phyloP scores from a whole-genome alignment of 495 filamentous ascomycete genomes.

The Daldinia decipiens region DNA sequence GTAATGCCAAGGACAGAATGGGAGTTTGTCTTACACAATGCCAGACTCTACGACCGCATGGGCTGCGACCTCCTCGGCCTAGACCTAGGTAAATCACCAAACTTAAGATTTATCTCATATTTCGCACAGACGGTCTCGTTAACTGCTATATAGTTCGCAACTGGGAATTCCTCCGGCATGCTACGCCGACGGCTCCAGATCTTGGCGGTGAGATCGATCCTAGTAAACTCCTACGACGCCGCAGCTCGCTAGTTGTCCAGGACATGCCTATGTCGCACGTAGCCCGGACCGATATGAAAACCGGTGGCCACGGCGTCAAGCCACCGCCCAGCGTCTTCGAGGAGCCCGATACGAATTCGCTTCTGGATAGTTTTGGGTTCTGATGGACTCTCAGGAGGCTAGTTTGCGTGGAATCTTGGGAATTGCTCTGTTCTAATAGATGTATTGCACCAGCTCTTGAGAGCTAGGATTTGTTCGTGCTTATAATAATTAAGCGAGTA shows the following conservation, averaged over 20 bases:
- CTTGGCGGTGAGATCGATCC: slow-evolving; percentile 66
- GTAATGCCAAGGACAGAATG: slow-evolving; percentile 84
- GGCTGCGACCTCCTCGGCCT: slow-evolving; percentile 94
- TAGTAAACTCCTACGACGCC: slow-evolving; percentile 71
- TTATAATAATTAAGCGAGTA: too few relatives aligned
- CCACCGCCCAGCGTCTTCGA: slow-evolving; percentile 83
- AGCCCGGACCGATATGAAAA: slow-evolving; percentile 54
- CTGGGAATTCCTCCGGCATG: slow-evolving; percentile 81
- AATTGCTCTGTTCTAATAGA: neutral
- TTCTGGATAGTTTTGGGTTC: slow-evolving; percentile 84
- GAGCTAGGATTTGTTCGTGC: too few relatives aligned
- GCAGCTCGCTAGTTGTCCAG: slow-evolving; percentile 82
- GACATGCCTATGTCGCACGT: slow-evolving; percentile 68
- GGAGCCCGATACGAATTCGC: slow-evolving; percentile 86
- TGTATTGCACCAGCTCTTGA: neutral
- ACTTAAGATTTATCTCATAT: neutral
- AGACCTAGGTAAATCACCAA: slow-evolving; percentile 66
- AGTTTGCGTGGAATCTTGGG: neutral
- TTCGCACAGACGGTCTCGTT: neutral
- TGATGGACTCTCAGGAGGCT: slow-evolving; percentile 32
- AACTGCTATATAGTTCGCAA: slow-evolving; percentile 65
- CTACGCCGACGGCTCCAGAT: slow-evolving; percentile 46
- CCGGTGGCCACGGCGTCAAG: slow-evolving; percentile 58
- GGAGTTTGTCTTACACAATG: slow-evolving; percentile 90
- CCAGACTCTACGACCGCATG: slow-evolving; percentile 91